Conservation (phyloP, 768 basidiomycete species). For the Suillus decipiens region DNA sequence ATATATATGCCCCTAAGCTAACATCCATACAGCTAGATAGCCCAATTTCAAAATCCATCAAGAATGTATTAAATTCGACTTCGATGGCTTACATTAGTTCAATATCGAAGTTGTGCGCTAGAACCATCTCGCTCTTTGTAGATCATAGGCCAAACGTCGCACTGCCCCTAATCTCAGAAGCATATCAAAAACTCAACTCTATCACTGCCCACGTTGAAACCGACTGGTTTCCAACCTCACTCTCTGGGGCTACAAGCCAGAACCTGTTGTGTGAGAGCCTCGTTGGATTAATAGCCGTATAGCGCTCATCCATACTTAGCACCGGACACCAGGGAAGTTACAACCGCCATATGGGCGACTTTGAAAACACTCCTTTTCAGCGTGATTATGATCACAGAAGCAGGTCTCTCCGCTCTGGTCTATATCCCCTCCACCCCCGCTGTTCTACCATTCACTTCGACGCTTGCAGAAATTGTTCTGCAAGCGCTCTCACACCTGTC, state of each 20-base stretch:
- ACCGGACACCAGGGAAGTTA: slow-evolving; percentile 44
- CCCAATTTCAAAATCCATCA: slow-evolving; percentile 37
- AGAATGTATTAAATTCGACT: slow-evolving; percentile 35
- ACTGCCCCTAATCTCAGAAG: slow-evolving; percentile 29
- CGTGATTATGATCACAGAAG: slow-evolving; percentile 67
- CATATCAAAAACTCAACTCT: slow-evolving; percentile 29
- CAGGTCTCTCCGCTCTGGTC: slow-evolving; percentile 54
- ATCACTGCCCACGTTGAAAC: slow-evolving; percentile 47
- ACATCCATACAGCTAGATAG: slow-evolving; percentile 30
- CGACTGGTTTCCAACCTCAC: slow-evolving; percentile 47
- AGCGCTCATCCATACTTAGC: slow-evolving; percentile 30
- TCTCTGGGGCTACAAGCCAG: slow-evolving; percentile 28
- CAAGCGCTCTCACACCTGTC: slow-evolving; percentile 66
- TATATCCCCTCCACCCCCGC: slow-evolving; percentile 47
- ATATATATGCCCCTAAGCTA: slow-evolving; percentile 6
- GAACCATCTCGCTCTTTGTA: slow-evolving; percentile 34
- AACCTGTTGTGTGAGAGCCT: slow-evolving; percentile 3
- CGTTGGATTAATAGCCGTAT: slow-evolving; percentile 9
- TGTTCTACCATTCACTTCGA: slow-evolving; percentile 35
- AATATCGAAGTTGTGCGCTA: slow-evolving; percentile 41
- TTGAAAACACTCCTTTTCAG: slow-evolving; percentile 80
- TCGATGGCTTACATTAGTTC: slow-evolving; percentile 40
- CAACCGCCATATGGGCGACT: slow-evolving; percentile 60
- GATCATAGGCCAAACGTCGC: slow-evolving; percentile 35
- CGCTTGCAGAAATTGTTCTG: slow-evolving; percentile 56